Base-by-base conservation (phyloP, 1,284 basidiomycete genomes). In the Wallemia ichthyophaga region DNA sequence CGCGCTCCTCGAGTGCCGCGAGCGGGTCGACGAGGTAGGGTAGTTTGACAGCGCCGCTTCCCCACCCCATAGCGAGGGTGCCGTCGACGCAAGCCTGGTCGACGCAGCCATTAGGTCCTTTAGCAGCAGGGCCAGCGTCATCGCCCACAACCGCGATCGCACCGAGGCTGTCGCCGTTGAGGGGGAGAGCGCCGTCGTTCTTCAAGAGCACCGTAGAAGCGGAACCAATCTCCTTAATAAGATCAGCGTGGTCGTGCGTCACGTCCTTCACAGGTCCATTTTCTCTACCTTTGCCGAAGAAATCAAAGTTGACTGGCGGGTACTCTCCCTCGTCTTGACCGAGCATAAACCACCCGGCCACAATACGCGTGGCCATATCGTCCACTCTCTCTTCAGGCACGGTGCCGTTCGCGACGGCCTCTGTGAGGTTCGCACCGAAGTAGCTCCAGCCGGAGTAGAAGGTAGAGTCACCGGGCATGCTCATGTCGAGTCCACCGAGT, bases 151-250 rank as follows among this genome's bases (percentile, higher is more conserved):
- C 1, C n/a, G 81, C 81, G 59, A 82, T 73, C 23, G 83, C 70
- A 0, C 72, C 78, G 58, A 70, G 72, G 62, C 70, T 70, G 0
- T 75, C 75, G 21, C 69, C 70, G 1, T 70, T 71, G 19, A 88
- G 70, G 1, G 83, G 83, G 0, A 86, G 71, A 1, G 71, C 69
- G 1, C 69, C 68, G 54, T 74, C 71, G 1, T 65, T 66, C 67
- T 86, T 86, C 72, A 85, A 85, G 58, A 86, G 73, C 25, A 88
- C 78, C 1, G 78, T 81, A 0, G 79, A 79, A 0, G 81, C 78
- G 0, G 75, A 75, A n/a, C 81, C 85, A 27, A 88, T 78, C 66
- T 82, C 74, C 27, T 82, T 75, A 11, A 86, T 80, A 58, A 66
- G 58, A 60, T 63, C 32, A 58, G 61, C 61, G 26, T 66, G 65